Base-by-base conservation (phyloP, 805 yeast genomes). In the Kodamaea fukazawae region DNA sequence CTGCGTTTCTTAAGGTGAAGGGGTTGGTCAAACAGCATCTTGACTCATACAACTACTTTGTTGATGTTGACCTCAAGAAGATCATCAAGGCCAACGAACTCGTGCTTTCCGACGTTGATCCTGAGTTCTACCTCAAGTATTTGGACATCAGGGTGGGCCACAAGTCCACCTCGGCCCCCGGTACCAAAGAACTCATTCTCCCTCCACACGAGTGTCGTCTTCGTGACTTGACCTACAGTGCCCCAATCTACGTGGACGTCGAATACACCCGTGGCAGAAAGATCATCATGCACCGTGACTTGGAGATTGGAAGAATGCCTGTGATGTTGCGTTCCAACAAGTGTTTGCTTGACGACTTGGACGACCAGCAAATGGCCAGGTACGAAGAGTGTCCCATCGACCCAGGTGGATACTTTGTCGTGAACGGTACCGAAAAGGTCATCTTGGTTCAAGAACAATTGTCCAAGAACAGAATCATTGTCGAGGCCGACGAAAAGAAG, bases 291-390 rank as follows among this genome's bases (percentile, higher is more conserved):
- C 91, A 88, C 52, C 76, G 85, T 53, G 95, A 88, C 57, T 76
- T 93, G 44, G 97, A 90, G 59, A 91, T 93, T 45, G 99, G 99
- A 26, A 78, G 96, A 56, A 93, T 93, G 96, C 99, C 99, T n/a
- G 82, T 93, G 54, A 93, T 93, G 99, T 73, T 93, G 52, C 75
- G 97, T 53, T 86, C 96, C 17, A 86, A 88, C 58, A 88, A 89
- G 60, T 93, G 99, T 74, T 81, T 87, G 26, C 69, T 93, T 44
- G 79, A 79, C 46, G 95, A 89, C 13, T 80, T 85, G 34, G 71
- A 79, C 36, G 96, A 91, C 54, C 61, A 68, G 22, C 83, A 79
- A 51, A 91, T 93, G 98, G 97, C 99, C 0, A 67, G 67, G 17
- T 71, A 86, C 50, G 83, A 86, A 51, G 99, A 93, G 64, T 93